These are phyloP conservation scores for Flaveria floridana DNA, from an alignment of 140 eudicot genomes.

Conservation along the genomic window DNA sequence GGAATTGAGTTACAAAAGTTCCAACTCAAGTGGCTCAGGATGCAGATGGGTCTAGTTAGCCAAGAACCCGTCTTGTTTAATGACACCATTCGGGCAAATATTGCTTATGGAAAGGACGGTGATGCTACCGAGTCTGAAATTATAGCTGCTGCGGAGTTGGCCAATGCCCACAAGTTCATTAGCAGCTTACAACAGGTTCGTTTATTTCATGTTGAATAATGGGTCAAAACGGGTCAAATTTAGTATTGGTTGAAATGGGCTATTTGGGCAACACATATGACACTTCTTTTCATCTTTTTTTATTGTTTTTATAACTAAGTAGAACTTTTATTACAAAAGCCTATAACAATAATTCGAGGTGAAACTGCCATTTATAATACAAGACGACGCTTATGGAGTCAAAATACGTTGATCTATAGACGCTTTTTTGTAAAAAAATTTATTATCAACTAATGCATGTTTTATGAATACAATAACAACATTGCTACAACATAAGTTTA, in stretches of 20 bases:
- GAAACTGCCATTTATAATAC: too few species aligned
- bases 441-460: too few species aligned
- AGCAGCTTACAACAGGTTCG: slow-evolving; percentile 62
- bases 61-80: slow-evolving; percentile 81
- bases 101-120: slow-evolving; percentile 77
- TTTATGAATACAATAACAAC: too few species aligned
- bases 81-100: slow-evolving; percentile 76
- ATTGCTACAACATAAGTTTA: too few species aligned
- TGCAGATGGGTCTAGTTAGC: slow-evolving; percentile 82
- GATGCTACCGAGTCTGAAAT: slow-evolving; percentile 72
- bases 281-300: background rate
- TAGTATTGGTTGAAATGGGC: background rate
- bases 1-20: slow-evolving; percentile 57
- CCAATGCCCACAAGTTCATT: slow-evolving; percentile 82
- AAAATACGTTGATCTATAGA: too few species aligned
- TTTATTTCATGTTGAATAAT: background rate
- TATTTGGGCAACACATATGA: background rate
- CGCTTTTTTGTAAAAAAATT: too few species aligned
- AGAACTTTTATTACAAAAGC: too few species aligned
- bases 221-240: background rate
- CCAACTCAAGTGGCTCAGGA: slow-evolving; percentile 69
- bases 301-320: background rate
- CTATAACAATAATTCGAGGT: too few species aligned
- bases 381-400: too few species aligned
- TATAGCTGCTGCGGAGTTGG: slow-evolving; percentile 66